Evolutionary conservation across 495 filamentous ascomycete species (phyloP), one percentile per base, ranked within the genome.

Genomic region (Aspergillus diversus): DNA sequence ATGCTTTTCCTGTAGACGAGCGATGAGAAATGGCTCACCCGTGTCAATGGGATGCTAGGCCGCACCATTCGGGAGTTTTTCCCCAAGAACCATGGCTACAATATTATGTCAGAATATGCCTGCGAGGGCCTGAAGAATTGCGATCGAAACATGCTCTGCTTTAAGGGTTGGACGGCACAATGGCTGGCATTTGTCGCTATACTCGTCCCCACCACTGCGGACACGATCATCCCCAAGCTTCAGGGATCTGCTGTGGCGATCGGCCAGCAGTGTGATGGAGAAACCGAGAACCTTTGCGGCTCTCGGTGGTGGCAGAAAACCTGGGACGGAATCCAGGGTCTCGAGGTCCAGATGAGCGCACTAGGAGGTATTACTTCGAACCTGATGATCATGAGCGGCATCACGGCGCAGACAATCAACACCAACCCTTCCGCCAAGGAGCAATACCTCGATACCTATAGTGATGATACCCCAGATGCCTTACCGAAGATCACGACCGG

Each of bases 111-210:
- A 49, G 90, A 93, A 71, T 81, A 88, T n/a, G 85, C 89, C 16
- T 93, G 90, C 76, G 90, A 93, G 70, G 73, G 81, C 3, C 77
- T 78, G 53, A 65, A 75, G 33, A 80, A 69, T 3, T 92, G 90
- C 70, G 82, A 92, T 65, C 68, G 83, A 37, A 89, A 92, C 72
- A 87, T 91, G 69, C 84, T 86, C 60, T 84, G 83, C 37, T 93
- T 93, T 81, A 93, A 92, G 71, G 89, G 88, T 5, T 91, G 90
- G 69, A 78, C 91, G 3, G 75, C 89, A 4, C 85, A 90, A 27
- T 92, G 90, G 88, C 83, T 95, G 79, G 88, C 89, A 4, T 79
- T 85, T 11, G 86, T 87, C 4, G 86, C 86, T 1, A 87, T 89
- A 60, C 82, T 92, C 5, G 74, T 70, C 2, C 74, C 77, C 6